Evolutionary conservation across 345 rosid species (phyloP), one percentile per base, ranked within the genome.

Genomic region (Dovyalis caffra): DNA sequence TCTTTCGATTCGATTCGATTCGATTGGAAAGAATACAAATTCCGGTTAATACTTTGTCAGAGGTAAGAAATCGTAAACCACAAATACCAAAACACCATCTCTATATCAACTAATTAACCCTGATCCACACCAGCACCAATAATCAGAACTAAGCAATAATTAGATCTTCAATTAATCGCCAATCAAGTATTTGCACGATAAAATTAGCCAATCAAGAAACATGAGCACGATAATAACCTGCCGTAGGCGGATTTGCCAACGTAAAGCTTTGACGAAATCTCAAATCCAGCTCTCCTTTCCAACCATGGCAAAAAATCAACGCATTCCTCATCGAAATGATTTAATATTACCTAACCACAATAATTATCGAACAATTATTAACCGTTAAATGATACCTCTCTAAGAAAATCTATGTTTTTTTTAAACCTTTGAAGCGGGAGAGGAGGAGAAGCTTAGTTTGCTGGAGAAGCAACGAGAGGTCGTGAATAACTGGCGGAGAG

Each of bases 261-360:
- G 9, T 89, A 84, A 62, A 92, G 90, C 70, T 76, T 71, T 4
- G 89, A 76, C 1, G 91, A 86, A 49, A 94, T 78, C 76, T 84
- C 80, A n/a, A 62, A 80, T 69, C 91, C 91, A 66, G 97, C 87
- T 77, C 83, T 87, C 28, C 53, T 71, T 81, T 90, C 93, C 81
- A 94, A 75, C 97, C 98, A 94, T 6, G 95, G 92, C 85, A 94
- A 83, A 81, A 94, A 94, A 45, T 80, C 90, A 56, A 67, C 78
- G 74, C 83, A 84, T 2, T 75, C 91, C 69, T 80, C 80, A 20
- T 87, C 88, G 69, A 73, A 61, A 74, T 58, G 64, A 68, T 66
- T 76, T 70, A 70, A 81, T 15, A 18, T 16, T 8, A 70, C 69
- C 89, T 88, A 70, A 64, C 28, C 67, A 9, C 56, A 26, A 5